These are phyloP conservation scores for Chrysophaeum taylorii DNA, from an alignment of 352 stramenopile species.

Conservation along the genomic window DNA sequence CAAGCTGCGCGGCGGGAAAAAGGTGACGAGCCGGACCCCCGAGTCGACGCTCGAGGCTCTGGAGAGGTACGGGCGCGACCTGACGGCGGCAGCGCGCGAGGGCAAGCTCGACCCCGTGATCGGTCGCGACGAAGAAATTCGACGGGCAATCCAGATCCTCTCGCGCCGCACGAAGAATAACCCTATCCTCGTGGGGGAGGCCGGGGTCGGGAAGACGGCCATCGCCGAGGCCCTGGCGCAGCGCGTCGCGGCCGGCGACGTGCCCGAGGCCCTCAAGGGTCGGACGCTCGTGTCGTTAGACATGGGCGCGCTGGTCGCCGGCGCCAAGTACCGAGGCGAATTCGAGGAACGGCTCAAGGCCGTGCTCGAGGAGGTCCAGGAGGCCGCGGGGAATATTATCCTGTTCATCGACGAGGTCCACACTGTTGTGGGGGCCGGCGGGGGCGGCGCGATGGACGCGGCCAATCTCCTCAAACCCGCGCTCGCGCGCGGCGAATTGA, in stretches of 20 bases:
- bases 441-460: slow-evolving; percentile 76
- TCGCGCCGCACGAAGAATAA: slow-evolving; percentile 95
- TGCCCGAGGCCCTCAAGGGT: slow-evolving; percentile 85
- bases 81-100: slow-evolving; percentile 73
- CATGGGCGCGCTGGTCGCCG: slow-evolving; percentile 83
- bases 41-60: slow-evolving; percentile 82
- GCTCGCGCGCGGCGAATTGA: slow-evolving; percentile 70
- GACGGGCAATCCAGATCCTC: slow-evolving; percentile 85
- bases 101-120: slow-evolving; percentile 90
- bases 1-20: slow-evolving; percentile 44
- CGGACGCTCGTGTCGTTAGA: slow-evolving; percentile 81
- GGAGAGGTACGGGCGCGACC: slow-evolving; percentile 86
- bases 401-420: slow-evolving; percentile 94
- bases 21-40: slow-evolving; percentile 59
- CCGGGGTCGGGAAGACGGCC: slow-evolving; percentile 86
- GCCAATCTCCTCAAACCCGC: slow-evolving; percentile 90
- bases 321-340: slow-evolving; percentile 63
- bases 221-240: slow-evolving; percentile 86
- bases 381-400: slow-evolving; percentile 82
- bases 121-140: slow-evolving; percentile 84
- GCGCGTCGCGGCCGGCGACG: slow-evolving; percentile 81
- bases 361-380: slow-evolving; percentile 84
- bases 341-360: slow-evolving; percentile 94
- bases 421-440: slow-evolving; percentile 80
- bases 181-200: slow-evolving; percentile 90